Base-by-base conservation (phyloP, 805 yeast genomes). In the Starmerella etchellsii region DNA sequence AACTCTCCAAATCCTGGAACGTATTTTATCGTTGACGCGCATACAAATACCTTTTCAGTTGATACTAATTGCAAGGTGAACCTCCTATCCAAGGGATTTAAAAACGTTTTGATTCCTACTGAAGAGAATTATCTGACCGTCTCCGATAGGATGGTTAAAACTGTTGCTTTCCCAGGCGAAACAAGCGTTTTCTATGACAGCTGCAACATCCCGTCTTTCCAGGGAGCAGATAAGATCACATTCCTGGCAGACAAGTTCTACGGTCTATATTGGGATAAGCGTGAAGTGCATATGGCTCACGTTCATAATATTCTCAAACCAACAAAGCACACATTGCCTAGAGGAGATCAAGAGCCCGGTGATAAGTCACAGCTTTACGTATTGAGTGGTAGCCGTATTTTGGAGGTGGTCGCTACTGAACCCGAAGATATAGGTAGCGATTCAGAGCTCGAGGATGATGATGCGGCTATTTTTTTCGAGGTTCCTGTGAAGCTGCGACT, bases 391-490 rank as follows among this genome's bases (percentile, higher is more conserved):
- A n/a, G n/a, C n/a, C 16, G 10, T 34, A 14, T 34, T 25, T 20
- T 34, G n/a, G 30, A 34, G 18, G 22, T 34, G n/a, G n/a, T n/a
- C 10, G 4, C 8, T 23, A 23, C 5, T 16, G 5, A 18, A 9
- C 21, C 30, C 20, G 31, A 27, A 2, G 37, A 34, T 2, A 19
- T 16, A 10, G 44, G 26, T 29, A 31, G 34, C 25, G 34, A 18
- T n/a, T 10, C 6, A 5, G 38, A 34, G 2, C 20, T 20, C 10
- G 40, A 34, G 3, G 33, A 31, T 9, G 32, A 34, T 16, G 36
- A 34, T 29, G 39, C 16, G 11, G 39, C 6, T 18, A 30, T 24
- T 15, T 30, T 22, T 18, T 37, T 42, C 31, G 35, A 39, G 2
- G 37, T 31, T 2, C 26, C 26, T 2, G 11, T 38, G 9, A 4